phyloP scores from a whole-genome alignment of 345 rosid genomes.

The Psidium guajava region DNA sequence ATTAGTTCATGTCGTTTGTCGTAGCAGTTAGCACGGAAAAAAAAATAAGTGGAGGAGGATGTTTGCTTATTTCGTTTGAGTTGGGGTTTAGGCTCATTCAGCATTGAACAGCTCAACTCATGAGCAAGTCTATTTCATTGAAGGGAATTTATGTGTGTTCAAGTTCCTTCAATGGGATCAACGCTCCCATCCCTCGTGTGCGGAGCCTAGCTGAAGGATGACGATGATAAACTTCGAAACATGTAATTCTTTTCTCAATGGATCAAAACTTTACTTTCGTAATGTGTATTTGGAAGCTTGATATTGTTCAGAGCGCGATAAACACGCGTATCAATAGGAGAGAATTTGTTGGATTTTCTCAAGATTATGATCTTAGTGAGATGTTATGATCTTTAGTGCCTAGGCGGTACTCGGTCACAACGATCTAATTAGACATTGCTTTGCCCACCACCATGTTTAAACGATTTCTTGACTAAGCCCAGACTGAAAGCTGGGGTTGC shows the following conservation, averaged over 20 bases:
- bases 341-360: background rate
- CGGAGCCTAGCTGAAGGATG: background rate
- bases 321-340: background rate
- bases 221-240: background rate
- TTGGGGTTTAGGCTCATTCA: background rate
- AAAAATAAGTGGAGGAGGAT: no score
- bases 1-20: background rate
- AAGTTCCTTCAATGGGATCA: background rate
- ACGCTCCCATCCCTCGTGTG: background rate
- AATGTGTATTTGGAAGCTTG: background rate
- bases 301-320: background rate
- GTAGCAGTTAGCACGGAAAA: no score
- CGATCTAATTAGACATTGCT: background rate
- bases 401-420: background rate
- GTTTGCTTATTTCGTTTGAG: background rate
- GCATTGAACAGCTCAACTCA: background rate
- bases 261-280: background rate
- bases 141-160: background rate
- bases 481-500: background rate
- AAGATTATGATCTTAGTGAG: background rate
- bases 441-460: background rate
- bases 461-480: background rate
- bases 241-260: background rate
- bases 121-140: background rate
- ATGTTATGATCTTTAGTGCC: background rate